Evolutionary conservation across 1,139 yeast species (phyloP).

Genomic region (Suhomyces yuchorum): DNA sequence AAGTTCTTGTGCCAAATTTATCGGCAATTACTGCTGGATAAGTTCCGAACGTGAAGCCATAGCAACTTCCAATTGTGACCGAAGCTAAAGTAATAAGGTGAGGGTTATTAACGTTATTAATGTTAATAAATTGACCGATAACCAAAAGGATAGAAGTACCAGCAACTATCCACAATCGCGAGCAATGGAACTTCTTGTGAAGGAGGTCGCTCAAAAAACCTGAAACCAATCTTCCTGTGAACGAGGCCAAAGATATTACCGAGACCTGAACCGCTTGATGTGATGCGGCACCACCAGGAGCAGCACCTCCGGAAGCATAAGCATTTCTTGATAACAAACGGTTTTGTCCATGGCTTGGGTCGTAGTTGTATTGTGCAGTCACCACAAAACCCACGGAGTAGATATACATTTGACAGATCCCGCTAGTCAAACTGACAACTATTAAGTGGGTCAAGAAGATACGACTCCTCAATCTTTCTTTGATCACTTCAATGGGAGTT

Average conservation of each 20-base stretch:
- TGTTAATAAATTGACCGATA: constrained; percentile 34
- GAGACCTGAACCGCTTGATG: constrained; percentile 51
- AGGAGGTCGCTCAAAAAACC: constrained; percentile 45
- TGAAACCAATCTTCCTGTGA: constrained; percentile 40
- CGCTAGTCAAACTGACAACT: constrained; percentile 39
- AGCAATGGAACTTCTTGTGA: constrained; percentile 34
- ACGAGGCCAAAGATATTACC: constrained; percentile 43
- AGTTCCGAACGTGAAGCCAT: constrained; percentile 46
- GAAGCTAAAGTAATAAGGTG: constrained; percentile 36
- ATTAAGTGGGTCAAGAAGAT: constrained; percentile 37
- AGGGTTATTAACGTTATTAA: constrained; percentile 31
- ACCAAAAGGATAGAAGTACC: constrained; percentile 32
- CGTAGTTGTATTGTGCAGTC: constrained; percentile 40
- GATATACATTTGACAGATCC: constrained; percentile 47
- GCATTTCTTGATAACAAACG: constrained; percentile 5
- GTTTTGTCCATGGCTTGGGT: constrained; percentile 11
- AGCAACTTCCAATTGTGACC: constrained; percentile 39
- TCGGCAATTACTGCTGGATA: constrained; percentile 53
- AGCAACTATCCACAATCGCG: constrained; percentile 44
- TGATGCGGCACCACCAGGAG: constrained; percentile 28
- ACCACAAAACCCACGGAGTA: constrained; percentile 49
- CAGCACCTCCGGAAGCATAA: constrained; percentile 13
- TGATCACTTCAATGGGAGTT: constrained; percentile 30
- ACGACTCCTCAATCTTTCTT: constrained; percentile 26
- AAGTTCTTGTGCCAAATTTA: constrained; percentile 42